Evolutionary conservation across 768 basidiomycete genomes (phyloP).

Genomic region (Rhodotorula paludigena): DNA sequence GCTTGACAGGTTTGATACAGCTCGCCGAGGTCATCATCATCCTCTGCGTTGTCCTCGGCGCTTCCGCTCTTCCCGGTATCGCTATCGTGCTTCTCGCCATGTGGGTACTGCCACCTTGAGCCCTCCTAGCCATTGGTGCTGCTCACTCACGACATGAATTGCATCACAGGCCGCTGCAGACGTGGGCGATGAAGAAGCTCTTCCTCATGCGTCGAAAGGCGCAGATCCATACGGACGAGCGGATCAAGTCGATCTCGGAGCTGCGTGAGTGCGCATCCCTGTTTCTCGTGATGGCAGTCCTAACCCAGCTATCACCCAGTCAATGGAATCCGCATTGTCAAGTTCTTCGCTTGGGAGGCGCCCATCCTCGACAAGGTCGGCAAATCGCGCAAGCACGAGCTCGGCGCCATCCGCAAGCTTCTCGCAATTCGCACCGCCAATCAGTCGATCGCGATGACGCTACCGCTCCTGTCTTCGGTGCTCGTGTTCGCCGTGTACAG

Average conservation of each 20-base stretch:
- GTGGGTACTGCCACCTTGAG: neutral
- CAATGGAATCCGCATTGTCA: conserved; percentile 74
- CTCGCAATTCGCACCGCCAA: conserved; percentile 42
- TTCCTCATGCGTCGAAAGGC: conserved; percentile 65
- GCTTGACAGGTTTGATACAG: no score
- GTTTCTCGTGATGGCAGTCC: conserved; percentile 9
- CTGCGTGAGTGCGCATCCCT: conserved; percentile 60
- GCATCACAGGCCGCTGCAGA: conserved; percentile 69
- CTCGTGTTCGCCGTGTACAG: conserved; percentile 65
- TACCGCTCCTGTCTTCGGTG: conserved; percentile 74
- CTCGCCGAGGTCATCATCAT: conserved; percentile 69
- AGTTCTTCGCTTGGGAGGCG: conserved; percentile 45
- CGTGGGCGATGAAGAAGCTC: conserved; percentile 64
- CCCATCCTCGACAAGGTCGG: conserved; percentile 71
- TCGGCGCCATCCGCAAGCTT: conserved; percentile 54
- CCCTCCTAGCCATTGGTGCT: neutral
- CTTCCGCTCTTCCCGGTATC: conserved; percentile 56
- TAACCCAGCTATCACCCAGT: conserved; percentile 15
- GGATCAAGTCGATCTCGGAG: conserved; percentile 82
- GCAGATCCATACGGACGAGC: conserved; percentile 81
- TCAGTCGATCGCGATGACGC: conserved; percentile 39
- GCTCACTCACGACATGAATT: no score
- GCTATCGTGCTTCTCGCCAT: conserved; percentile 57
- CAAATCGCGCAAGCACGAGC: conserved; percentile 60
- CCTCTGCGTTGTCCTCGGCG: conserved; percentile 66